These are phyloP conservation scores for Sugiyamaella grinbergsii DNA, from an alignment of 1,139 yeast species.

Conservation along the genomic window DNA sequence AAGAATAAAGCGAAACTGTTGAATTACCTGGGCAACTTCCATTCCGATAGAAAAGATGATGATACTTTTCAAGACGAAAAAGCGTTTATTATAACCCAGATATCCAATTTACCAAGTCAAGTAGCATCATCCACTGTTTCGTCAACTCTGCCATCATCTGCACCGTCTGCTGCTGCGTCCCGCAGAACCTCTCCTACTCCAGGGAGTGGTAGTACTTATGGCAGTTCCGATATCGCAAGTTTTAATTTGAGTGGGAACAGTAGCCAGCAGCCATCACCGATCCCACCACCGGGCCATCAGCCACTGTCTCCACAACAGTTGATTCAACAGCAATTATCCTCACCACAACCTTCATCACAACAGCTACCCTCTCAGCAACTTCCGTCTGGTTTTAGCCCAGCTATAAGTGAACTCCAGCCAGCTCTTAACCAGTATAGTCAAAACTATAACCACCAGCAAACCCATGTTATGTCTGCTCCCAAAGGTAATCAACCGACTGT, in stretches of 20 bases:
- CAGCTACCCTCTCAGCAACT: slow-evolving; percentile 9
- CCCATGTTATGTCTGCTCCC: not conserved
- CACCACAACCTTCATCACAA: slow-evolving; percentile 1
- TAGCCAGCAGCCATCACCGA: slow-evolving; percentile 20
- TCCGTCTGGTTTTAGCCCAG: not conserved
- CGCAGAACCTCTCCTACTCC: slow-evolving; percentile 24
- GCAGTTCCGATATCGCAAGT: not conserved
- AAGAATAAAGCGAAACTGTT: slow-evolving; percentile 80
- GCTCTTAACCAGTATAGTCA: not conserved
- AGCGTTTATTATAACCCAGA: slow-evolving; percentile 74
- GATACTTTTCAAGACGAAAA: slow-evolving; percentile 74
- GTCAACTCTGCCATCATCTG: slow-evolving; percentile 25
- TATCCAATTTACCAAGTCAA: slow-evolving; percentile 53
- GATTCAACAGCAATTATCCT: not conserved
- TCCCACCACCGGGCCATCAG: slow-evolving; percentile 18
- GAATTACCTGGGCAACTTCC: slow-evolving; percentile 64
- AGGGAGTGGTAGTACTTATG: slow-evolving; percentile 9
- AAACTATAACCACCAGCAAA: not conserved
- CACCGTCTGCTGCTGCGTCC: slow-evolving; percentile 24
- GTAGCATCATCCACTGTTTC: slow-evolving; percentile 22
- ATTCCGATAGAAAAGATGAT: slow-evolving; percentile 62
- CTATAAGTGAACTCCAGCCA: not conserved
- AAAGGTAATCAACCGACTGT: not conserved
- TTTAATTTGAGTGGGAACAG: slow-evolving; percentile 9
- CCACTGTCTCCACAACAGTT: slow-evolving; percentile 17